These are phyloP conservation scores for Teunomyces kruisii DNA, from an alignment of 805 yeast species.

Conservation along the genomic window DNA sequence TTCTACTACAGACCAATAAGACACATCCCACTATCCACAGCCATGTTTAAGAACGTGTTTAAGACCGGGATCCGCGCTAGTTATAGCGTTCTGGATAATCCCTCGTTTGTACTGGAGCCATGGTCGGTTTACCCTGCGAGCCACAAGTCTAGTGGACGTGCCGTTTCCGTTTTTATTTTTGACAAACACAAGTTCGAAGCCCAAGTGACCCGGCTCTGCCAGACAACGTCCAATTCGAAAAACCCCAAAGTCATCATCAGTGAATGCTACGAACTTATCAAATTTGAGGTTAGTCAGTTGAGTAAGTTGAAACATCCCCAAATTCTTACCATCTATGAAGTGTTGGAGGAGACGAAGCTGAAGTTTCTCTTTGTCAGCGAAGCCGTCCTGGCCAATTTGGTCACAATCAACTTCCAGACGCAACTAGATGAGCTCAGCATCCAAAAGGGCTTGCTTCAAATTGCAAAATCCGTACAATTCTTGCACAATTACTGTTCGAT, in stretches of 20 bases:
- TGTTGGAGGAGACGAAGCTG: constrained; percentile 80
- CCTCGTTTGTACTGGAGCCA: constrained; percentile 71
- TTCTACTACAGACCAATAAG: neutral
- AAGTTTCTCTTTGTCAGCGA: constrained; percentile 85
- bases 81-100: constrained; percentile 68
- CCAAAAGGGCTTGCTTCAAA: constrained; percentile 79
- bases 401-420: constrained; percentile 29
- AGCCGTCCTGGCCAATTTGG: constrained; percentile 59
- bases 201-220: constrained; percentile 40
- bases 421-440: constrained; percentile 66
- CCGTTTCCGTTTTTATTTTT: constrained; percentile 81
- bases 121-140: constrained; percentile 90
- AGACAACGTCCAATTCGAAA: constrained; percentile 31
- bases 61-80: constrained; percentile 61
- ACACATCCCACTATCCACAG: neutral
- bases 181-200: constrained; percentile 76
- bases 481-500: constrained; percentile 74
- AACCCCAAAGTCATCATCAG: constrained; percentile 52
- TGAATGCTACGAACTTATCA: constrained; percentile 65
- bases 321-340: constrained; percentile 79
- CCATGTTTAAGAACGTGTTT: constrained; percentile 54
- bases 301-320: constrained; percentile 89
- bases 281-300: constrained; percentile 66
- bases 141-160: constrained; percentile 56
- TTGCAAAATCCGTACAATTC: constrained; percentile 76